Percentiles rank a stretch among this genome's conserved stretches.
phyloP scores from a whole-genome alignment of 2,329 filamentous ascomycete species.

The Microcyclosporella mali region DNA sequence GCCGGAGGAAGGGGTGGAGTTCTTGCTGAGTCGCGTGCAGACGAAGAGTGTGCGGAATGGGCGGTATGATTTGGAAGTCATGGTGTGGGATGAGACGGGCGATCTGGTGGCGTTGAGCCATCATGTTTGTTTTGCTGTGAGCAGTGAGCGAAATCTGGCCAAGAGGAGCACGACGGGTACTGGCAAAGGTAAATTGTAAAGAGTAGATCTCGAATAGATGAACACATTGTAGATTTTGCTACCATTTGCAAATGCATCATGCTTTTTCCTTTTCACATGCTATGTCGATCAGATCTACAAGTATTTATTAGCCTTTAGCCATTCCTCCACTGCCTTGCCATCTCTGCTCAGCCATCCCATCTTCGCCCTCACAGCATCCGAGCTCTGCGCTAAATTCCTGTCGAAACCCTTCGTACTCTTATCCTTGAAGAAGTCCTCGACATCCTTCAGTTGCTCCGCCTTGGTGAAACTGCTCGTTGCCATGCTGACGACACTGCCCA shows the following conservation, averaged over 20 bases:
- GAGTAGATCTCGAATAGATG: no score
- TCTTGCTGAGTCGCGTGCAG: constrained; percentile 60
- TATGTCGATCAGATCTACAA: constrained; percentile 27
- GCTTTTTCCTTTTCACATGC: not conserved
- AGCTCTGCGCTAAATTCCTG: constrained; percentile 80
- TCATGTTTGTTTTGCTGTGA: constrained; percentile 61
- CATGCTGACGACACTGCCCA: constrained; percentile 77
- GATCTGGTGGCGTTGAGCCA: constrained; percentile 63
- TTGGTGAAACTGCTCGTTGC: constrained; percentile 75
- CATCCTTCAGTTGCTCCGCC: constrained; percentile 65
- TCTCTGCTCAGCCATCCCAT: constrained; percentile 74
- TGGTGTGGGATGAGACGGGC: constrained; percentile 57
- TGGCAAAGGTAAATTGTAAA: constrained; percentile 20
- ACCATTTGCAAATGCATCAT: not conserved
- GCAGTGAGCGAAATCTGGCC: constrained; percentile 58
- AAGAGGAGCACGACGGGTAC: constrained; percentile 36
- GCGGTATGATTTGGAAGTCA: constrained; percentile 66
- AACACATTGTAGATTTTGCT: no score
- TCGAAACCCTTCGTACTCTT: constrained; percentile 87
- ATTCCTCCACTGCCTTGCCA: constrained; percentile 65
- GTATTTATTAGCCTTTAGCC: constrained; percentile 63
- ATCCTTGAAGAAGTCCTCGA: constrained; percentile 72
- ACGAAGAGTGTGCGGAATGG: constrained; percentile 65
- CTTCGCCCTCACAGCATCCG: constrained; percentile 80
- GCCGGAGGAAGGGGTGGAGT: constrained; percentile 62